Percentiles rank a stretch among this genome's conserved stretches.
Conservation (phyloP, 768 basidiomycete species). For the Calocybe indica region DNA sequence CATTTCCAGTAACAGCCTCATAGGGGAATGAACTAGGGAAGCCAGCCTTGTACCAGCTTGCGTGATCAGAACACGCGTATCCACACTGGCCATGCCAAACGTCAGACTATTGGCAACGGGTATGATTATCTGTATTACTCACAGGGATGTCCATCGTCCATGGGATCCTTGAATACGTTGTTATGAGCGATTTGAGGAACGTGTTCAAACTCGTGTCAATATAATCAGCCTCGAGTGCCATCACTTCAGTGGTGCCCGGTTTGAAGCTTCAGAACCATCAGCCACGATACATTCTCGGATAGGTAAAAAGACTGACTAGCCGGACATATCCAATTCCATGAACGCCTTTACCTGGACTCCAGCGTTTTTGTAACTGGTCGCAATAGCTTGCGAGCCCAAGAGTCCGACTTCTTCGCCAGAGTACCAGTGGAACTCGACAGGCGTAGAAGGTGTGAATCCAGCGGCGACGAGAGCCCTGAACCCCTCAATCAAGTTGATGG, state of each 20-base stretch:
- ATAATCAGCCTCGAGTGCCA: constrained; percentile 34
- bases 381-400: constrained; percentile 49
- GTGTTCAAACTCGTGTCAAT: constrained; percentile 34
- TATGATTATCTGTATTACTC: constrained; percentile 7
- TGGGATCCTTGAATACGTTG: constrained; percentile 28
- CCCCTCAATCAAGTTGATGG: constrained; percentile 37
- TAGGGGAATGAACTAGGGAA: constrained; percentile 36
- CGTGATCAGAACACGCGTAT: constrained; percentile 41
- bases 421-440: constrained; percentile 46
- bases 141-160: constrained; percentile 32
- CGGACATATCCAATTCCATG: constrained; percentile 39
- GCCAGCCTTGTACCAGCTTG: constrained; percentile 38
- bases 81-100: constrained; percentile 20
- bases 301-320: constrained; percentile 20
- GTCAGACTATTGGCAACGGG: neutral
- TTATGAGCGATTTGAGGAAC: constrained; percentile 36
- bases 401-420: constrained; percentile 40
- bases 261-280: constrained; percentile 31
- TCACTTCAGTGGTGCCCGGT: constrained; percentile 35
- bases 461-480: constrained; percentile 31
- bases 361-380: constrained; percentile 38
- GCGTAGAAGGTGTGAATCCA: constrained; percentile 30
- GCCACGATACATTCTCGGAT: neutral
- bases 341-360: constrained; percentile 43
- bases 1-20: constrained; percentile 34